Conservation (phyloP, 768 basidiomycete species). For the Amanita rimosa region DNA sequence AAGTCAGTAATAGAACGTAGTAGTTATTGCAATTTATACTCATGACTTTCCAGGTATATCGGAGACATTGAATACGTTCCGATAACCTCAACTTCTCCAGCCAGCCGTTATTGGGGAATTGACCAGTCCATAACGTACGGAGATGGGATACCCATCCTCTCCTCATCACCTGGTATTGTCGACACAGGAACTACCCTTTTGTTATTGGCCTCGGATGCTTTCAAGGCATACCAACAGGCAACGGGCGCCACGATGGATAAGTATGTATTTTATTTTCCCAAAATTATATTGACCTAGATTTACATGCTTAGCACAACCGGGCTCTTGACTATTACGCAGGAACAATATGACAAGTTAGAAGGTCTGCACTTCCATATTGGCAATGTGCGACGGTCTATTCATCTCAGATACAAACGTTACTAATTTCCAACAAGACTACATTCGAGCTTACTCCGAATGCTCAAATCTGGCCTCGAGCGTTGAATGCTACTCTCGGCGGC, state of each 20-base stretch:
- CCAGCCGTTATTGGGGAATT: conserved; percentile 40
- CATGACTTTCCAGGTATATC: conserved; percentile 12
- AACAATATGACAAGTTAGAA: conserved; percentile 36
- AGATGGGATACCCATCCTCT: conserved; percentile 19
- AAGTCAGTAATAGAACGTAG: conserved; percentile 22
- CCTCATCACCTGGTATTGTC: conserved; percentile 32
- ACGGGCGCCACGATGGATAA: conserved; percentile 42
- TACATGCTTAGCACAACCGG: conserved; percentile 34
- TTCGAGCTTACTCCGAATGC: conserved; percentile 47
- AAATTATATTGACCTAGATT: background rate
- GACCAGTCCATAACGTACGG: conserved; percentile 37
- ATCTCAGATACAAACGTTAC: background rate
- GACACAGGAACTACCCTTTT: conserved; percentile 45
- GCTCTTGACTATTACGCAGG: conserved; percentile 38
- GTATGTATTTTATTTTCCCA: conserved; percentile 17
- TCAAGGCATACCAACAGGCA: conserved; percentile 39
- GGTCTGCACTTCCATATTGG: conserved; percentile 44
- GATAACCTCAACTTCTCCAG: conserved; percentile 31
- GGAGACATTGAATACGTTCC: conserved; percentile 20
- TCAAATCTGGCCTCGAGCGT: conserved; percentile 51
- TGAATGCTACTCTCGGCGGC: conserved; percentile 44
- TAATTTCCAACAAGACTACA: conserved; percentile 19
- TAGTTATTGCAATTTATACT: conserved; percentile 17
- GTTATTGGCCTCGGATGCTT: conserved; percentile 47
- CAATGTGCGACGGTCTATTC: conserved; percentile 17